Percentiles rank a stretch among this genome's conserved stretches.
Evolutionary conservation across 148 eudicot species (phyloP).

Genomic region (Spergularia marina): DNA sequence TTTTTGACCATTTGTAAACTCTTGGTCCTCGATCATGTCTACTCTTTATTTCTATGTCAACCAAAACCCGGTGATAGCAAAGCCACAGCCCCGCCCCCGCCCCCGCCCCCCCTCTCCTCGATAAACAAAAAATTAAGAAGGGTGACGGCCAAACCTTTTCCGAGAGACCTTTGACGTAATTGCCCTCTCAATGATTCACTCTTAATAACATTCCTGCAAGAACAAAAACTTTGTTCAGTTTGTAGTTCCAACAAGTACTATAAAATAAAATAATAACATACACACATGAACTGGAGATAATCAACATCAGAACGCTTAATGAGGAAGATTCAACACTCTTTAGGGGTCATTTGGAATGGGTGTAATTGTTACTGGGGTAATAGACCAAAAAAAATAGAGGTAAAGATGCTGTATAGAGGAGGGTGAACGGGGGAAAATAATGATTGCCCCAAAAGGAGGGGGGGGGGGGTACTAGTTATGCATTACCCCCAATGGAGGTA

Average conservation of each 20-base stretch:
- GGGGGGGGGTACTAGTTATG: no score
- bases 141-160: conserved; percentile 25
- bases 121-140: neutral
- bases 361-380: no score
- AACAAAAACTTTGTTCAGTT: neutral
- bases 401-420: no score
- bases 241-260: neutral
- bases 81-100: neutral
- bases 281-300: neutral
- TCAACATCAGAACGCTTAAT: neutral
- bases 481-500: no score
- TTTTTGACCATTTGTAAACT: no score
- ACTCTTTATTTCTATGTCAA: neutral
- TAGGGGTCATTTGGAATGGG: neutral
- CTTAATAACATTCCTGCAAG: conserved; percentile 33
- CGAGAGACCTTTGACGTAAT: conserved; percentile 32
- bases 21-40: no score
- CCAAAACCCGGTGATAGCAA: neutral
- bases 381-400: no score
- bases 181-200: conserved; percentile 29
- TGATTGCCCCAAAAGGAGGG: no score
- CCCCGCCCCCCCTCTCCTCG: neutral
- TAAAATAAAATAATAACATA: neutral
- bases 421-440: no score
- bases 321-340: neutral